Base-by-base conservation (phyloP, 306 rosid genomes). In the Gillenia trifoliata region DNA sequence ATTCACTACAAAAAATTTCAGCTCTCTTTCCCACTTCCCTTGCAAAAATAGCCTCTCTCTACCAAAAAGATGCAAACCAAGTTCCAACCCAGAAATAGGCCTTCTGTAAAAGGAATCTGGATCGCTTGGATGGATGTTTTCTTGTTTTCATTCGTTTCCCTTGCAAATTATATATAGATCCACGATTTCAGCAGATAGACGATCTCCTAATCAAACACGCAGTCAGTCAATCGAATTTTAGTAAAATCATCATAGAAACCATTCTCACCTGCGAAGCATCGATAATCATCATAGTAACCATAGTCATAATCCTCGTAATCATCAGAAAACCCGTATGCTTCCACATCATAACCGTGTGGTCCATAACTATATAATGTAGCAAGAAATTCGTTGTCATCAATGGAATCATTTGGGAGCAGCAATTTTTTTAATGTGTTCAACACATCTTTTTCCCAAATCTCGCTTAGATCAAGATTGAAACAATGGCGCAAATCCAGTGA, bases 401-500 rank as follows among this genome's bases (percentile, higher is more conserved):
- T 79, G 25, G 65, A 26, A 81, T 84, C 90, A 73, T 54, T 2
- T 23, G 96, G 92, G 74, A 29, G 52, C 50, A 62, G 68, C 54
- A 90, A 73, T n/a, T 54, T 73, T 40, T 54, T 79, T 82, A 19
- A 87, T 84, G 61, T 74, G 83, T 60, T 86, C 84, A 36, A 41
- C 47, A 77, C 92, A 86, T 75, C 79, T 70, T 40, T 28, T 79
- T 59, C 72, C 81, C 73, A 86, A 59, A 68, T 59, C 43, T 70
- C 86, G 8, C 2, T 71, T 34, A 86, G 64, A 28, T 20, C 75
- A 49, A 90, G 50, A 68, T 80, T 75, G 72, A 77, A 87, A 81
- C 96, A 86, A 5, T 22, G 70, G 6, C 88, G 78, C 33, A 90
- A 68, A 70, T 90, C 90, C 25, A 90, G 92, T 43, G 83, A 84